Percentiles rank a stretch among this genome's conserved stretches.
Conservation (phyloP, 306 rosid genomes). For the Cicer bijugum region DNA sequence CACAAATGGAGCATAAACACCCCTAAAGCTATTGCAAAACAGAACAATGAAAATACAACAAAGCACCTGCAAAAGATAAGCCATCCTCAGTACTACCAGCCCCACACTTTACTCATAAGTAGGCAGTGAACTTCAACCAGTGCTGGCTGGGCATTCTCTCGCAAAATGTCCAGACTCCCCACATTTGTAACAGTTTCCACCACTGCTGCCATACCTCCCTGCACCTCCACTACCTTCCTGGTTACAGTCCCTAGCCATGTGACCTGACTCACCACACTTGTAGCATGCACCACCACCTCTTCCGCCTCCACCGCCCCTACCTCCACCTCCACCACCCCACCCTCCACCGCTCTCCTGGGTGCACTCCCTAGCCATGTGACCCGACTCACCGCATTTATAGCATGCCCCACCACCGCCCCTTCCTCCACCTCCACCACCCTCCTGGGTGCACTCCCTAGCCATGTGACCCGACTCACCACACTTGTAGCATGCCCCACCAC, state of each 20-base stretch:
- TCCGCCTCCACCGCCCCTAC: background rate
- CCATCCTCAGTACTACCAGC: background rate
- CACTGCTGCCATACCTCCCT: background rate
- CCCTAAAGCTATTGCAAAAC: background rate
- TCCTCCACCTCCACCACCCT: constrained; percentile 21
- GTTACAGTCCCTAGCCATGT: constrained; percentile 10
- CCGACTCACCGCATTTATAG: background rate
- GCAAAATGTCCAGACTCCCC: constrained; percentile 32
- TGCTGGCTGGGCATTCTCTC: constrained; percentile 25
- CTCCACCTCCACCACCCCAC: background rate
- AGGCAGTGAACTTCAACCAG: constrained; percentile 2
- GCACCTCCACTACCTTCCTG: background rate
- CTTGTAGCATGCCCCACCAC: constrained; percentile 21
- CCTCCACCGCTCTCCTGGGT: background rate
- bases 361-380: constrained; percentile 30
- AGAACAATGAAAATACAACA: background rate
- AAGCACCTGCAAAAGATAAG: constrained; percentile 21
- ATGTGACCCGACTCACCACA: constrained; percentile 24
- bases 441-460: constrained; percentile 17
- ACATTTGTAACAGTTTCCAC: constrained; percentile 14
- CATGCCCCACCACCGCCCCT: background rate
- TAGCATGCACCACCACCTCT: background rate
- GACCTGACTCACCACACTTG: background rate
- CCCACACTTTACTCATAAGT: background rate
- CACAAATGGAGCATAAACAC: background rate